Conservation (phyloP, 2,329 filamentous ascomycete genomes). For the Talaromyces sp. region DNA sequence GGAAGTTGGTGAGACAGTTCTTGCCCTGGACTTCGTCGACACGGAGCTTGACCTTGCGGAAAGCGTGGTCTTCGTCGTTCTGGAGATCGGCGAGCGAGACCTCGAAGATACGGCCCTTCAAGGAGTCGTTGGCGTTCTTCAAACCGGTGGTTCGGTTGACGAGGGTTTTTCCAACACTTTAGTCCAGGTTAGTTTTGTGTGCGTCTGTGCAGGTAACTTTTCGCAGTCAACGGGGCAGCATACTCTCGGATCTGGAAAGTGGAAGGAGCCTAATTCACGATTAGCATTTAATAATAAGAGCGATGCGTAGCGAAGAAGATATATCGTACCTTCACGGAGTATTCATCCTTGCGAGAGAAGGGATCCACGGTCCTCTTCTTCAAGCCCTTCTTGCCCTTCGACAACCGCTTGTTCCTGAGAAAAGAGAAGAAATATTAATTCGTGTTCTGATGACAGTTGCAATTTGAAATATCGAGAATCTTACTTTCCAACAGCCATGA, state of each 20-base stretch:
- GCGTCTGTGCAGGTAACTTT: constrained; percentile 14
- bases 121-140: constrained; percentile 98
- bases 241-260: constrained; percentile 97
- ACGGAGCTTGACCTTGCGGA: constrained; percentile 99
- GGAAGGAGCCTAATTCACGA: constrained; percentile 66
- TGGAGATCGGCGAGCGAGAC: constrained; percentile 98
- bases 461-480: constrained; percentile 20
- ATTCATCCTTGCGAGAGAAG: constrained; percentile 99
- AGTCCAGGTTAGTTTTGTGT: constrained; percentile 21
- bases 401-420: constrained; percentile 97
- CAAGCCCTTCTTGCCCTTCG: constrained; percentile 99
- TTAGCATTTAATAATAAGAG: not conserved
- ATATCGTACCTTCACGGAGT: constrained; percentile 76
- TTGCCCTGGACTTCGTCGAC: constrained; percentile 99
- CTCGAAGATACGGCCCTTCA: constrained; percentile 98
- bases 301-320: not conserved
- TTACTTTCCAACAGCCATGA: constrained; percentile 79
- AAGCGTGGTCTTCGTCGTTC: constrained; percentile 99
- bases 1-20: constrained; percentile 99
- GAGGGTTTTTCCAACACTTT: constrained; percentile 97
- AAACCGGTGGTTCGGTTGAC: constrained; percentile 99
- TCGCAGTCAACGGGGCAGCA: constrained; percentile 37
- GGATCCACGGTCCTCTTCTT: constrained; percentile 99
- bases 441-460: not conserved
- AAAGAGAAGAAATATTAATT: not conserved